Percentiles rank a stretch among this genome's conserved stretches.
These are phyloP conservation scores for Gracilaria vermiculophylla DNA, from an alignment of 23 red algal species.

Conservation along the genomic window DNA sequence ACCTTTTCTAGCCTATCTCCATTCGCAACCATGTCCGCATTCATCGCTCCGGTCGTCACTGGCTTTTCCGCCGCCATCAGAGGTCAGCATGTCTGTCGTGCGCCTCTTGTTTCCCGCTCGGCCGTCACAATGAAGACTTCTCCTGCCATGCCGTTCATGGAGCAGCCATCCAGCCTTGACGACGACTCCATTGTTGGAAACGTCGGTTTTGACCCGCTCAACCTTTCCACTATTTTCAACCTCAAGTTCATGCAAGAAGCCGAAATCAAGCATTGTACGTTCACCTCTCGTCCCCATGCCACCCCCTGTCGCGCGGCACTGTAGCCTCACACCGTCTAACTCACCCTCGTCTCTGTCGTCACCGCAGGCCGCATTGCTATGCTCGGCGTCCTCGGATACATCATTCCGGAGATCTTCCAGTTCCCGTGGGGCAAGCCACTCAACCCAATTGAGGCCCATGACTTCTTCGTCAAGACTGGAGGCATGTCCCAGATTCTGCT, in stretches of 20 bases:
- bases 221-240: constrained; percentile 68
- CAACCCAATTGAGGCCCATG: constrained; percentile 63
- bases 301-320: not conserved
- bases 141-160: constrained; percentile 83
- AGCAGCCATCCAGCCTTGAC: constrained; percentile 69
- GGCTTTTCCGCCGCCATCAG: constrained; percentile 33
- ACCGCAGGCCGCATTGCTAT: constrained; percentile 72
- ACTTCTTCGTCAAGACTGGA: constrained; percentile 84
- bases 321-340: not conserved
- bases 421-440: constrained; percentile 56
- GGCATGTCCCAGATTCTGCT: constrained; percentile 87
- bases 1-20: not conserved
- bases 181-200: constrained; percentile 73
- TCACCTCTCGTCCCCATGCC: not conserved
- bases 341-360: not conserved
- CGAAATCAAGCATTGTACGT: constrained; percentile 87
- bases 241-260: constrained; percentile 93
- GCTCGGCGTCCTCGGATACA: constrained; percentile 79
- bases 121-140: constrained; percentile 62
- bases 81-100: not conserved
- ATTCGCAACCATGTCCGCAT: constrained; percentile 23
- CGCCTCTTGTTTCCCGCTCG: not conserved
- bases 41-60: constrained; percentile 50
- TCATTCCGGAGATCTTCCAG: constrained; percentile 69
- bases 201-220: constrained; percentile 93